phyloP scores from a whole-genome alignment of 2,329 filamentous ascomycete genomes.

The Fragosphaeria purpurea region DNA sequence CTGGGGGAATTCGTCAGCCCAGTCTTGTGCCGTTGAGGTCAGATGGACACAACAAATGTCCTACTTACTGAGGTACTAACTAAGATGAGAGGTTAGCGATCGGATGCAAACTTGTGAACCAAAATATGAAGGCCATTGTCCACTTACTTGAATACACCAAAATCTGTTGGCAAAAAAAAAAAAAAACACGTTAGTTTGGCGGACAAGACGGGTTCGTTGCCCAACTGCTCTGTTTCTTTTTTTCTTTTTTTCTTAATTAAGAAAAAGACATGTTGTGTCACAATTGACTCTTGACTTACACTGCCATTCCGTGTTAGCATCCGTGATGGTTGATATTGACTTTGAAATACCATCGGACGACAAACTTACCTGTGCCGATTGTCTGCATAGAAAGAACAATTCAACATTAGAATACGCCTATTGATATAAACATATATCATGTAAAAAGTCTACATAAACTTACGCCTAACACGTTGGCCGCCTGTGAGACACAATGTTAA shows the following conservation, averaged over 20 bases:
- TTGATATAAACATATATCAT: too few relatives aligned
- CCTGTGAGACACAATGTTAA: slow-evolving; percentile 11
- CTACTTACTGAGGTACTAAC: slow-evolving; percentile 21
- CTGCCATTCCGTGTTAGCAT: slow-evolving; percentile 1
- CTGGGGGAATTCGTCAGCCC: neutral
- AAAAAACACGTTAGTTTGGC: neutral
- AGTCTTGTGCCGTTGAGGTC: too few relatives aligned
- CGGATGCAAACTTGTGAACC: too few relatives aligned
- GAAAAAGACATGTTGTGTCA: neutral
- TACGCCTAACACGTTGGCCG: slow-evolving; percentile 30
- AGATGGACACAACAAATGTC: too few relatives aligned
- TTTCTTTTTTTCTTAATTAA: too few relatives aligned
- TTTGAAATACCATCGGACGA: neutral
- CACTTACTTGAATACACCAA: slow-evolving; percentile 31
- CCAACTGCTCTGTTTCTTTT: neutral
- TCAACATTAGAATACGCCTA: too few relatives aligned
- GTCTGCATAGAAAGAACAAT: slow-evolving; percentile 13
- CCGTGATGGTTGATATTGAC: neutral
- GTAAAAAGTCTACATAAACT: slow-evolving; percentile 13
- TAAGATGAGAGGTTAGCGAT: slow-evolving; percentile 2
- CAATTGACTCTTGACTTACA: slow-evolving; percentile 1
- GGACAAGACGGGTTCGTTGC: too few relatives aligned
- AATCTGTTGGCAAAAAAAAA: slow-evolving; percentile 15
- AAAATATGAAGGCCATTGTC: too few relatives aligned
- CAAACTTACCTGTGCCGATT: slow-evolving; percentile 20